Conservation (phyloP, 768 basidiomycete species). For the Collybiopsis confluens region DNA sequence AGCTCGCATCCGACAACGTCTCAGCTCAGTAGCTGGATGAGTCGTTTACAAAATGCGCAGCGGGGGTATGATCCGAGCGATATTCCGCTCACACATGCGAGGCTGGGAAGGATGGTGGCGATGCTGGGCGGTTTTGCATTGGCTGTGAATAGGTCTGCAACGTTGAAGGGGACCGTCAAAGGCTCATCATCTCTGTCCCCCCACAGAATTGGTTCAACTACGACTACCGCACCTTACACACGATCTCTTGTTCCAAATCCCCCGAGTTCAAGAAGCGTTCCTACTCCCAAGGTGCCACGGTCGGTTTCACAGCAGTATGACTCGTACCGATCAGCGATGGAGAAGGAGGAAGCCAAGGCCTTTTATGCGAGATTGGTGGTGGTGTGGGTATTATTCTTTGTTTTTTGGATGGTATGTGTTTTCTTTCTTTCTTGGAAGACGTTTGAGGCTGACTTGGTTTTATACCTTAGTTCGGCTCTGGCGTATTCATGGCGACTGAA, state of each 20-base stretch:
- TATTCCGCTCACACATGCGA: constrained; percentile 47
- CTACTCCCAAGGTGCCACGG: constrained; percentile 5
- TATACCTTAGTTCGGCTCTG: constrained; percentile 51
- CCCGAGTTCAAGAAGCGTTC: not conserved
- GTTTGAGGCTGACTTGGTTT: not conserved
- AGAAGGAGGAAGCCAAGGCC: constrained; percentile 48
- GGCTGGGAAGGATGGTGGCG: constrained; percentile 52
- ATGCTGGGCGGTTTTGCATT: constrained; percentile 51
- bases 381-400: constrained; percentile 57
- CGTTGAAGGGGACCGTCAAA: not conserved
- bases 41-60: constrained; percentile 2
- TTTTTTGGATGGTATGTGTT: constrained; percentile 70
- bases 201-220: constrained; percentile 4
- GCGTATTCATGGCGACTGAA: constrained; percentile 67
- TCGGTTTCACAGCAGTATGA: constrained; percentile 26
- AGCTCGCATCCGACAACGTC: not conserved
- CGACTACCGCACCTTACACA: not conserved
- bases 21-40: not conserved
- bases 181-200: not conserved
- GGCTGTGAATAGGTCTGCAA: constrained; percentile 27
- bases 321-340: constrained; percentile 23
- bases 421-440: not conserved
- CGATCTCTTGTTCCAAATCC: not conserved
- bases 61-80: constrained; percentile 9
- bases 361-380: constrained; percentile 52